Evolutionary conservation across 768 basidiomycete genomes (phyloP).

Genomic region (Boletus pseudopeckii): DNA sequence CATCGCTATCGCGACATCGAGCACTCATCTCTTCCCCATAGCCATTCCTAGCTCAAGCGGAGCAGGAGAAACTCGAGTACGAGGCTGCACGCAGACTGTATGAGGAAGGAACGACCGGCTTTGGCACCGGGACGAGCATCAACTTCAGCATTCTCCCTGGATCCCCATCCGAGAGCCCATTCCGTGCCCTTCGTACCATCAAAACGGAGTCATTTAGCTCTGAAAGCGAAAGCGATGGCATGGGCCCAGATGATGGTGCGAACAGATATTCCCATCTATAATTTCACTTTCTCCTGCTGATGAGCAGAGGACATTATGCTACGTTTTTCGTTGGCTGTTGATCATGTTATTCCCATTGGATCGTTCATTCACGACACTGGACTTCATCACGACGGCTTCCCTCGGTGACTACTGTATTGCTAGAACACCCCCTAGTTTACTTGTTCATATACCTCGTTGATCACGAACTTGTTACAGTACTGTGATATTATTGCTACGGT

Average conservation of each 20-base stretch:
- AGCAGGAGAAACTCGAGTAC: conserved; percentile 94
- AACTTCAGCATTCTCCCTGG: conserved; percentile 79
- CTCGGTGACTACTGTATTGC: conserved; percentile 38
- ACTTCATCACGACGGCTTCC: conserved; percentile 33
- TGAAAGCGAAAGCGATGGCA: conserved; percentile 69
- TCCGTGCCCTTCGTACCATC: conserved; percentile 43
- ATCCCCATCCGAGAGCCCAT: conserved; percentile 50
- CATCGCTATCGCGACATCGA: background rate
- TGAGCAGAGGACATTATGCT: conserved; percentile 13
- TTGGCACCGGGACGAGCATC: conserved; percentile 66
- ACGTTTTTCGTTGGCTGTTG: conserved; percentile 33
- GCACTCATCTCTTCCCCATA: conserved; percentile 32
- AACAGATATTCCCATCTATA: conserved; percentile 37
- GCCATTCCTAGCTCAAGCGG: conserved; percentile 92
- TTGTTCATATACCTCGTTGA: conserved; percentile 31
- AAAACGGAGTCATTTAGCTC: conserved; percentile 60
- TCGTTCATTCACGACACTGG: conserved; percentile 31
- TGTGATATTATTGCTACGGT: conserved; percentile 31
- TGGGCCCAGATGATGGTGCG: conserved; percentile 47
- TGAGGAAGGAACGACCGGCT: conserved; percentile 73
- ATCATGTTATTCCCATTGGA: conserved; percentile 17
- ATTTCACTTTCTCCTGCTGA: conserved; percentile 23
- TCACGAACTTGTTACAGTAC: conserved; percentile 25
- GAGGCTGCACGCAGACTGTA: conserved; percentile 82
- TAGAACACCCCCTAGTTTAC: conserved; percentile 35